Evolutionary conservation across 371 early-diverging fungal genomes (phyloP).

Genomic region (Mucor ambiguus): DNA sequence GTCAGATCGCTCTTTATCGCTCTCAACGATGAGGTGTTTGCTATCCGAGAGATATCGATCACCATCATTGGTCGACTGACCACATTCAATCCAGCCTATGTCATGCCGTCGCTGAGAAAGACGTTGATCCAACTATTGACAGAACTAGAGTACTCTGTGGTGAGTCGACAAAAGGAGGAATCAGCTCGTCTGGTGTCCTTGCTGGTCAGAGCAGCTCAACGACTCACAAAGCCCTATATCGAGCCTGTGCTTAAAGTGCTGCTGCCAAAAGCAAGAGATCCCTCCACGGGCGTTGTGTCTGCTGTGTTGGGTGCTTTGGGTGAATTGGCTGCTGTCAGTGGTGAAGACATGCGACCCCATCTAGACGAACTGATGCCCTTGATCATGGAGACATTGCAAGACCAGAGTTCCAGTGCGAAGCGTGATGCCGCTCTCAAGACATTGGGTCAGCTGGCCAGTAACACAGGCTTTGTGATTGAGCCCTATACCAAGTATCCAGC

Average conservation of each 20-base stretch:
- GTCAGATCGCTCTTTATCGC: conserved; percentile 89
- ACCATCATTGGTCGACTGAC: conserved; percentile 88
- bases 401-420: conserved; percentile 85
- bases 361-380: conserved; percentile 82
- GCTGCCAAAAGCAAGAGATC: conserved; percentile 81
- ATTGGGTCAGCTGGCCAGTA: conserved; percentile 82
- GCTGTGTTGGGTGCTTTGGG: conserved; percentile 86
- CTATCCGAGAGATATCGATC: conserved; percentile 86
- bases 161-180: conserved; percentile 89
- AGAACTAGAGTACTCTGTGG: conserved; percentile 88
- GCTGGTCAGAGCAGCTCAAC: conserved; percentile 77
- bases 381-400: conserved; percentile 90
- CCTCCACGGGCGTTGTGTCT: conserved; percentile 82
- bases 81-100: conserved; percentile 89
- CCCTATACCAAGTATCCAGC: conserved; percentile 92
- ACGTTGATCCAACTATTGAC: conserved; percentile 89
- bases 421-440: conserved; percentile 89
- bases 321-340: conserved; percentile 87
- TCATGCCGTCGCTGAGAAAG: conserved; percentile 89
- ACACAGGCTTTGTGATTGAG: conserved; percentile 89
- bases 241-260: conserved; percentile 86
- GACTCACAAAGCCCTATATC: conserved; percentile 90
- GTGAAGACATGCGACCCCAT: conserved; percentile 84
- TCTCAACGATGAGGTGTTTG: conserved; percentile 91
- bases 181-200: conserved; percentile 81